These are phyloP conservation scores for Quercus alba DNA, from an alignment of 306 rosid species.

Conservation along the genomic window DNA sequence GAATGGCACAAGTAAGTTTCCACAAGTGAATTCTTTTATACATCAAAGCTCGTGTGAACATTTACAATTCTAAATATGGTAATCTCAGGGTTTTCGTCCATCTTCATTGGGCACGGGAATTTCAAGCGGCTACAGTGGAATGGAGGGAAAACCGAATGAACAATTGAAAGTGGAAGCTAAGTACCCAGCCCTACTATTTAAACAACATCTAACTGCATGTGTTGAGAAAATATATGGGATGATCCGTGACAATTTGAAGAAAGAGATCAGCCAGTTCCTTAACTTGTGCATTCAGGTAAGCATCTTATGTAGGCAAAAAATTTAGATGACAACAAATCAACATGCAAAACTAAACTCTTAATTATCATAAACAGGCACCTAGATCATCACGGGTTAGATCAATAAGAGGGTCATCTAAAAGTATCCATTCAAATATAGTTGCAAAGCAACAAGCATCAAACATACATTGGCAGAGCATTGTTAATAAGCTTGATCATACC, in stretches of 20 bases:
- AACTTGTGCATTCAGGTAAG: conserved; percentile 82
- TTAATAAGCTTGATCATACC: conserved; percentile 55
- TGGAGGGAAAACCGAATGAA: conserved; percentile 63
- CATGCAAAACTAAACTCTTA: background rate
- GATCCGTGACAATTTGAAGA: conserved; percentile 79
- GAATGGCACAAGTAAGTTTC: conserved; percentile 78
- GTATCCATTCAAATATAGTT: conserved; percentile 65
- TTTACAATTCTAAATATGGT: conserved; percentile 8
- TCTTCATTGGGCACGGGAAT: conserved; percentile 68
- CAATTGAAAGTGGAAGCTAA: conserved; percentile 83
- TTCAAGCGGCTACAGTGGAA: conserved; percentile 87
- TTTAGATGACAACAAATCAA: background rate
- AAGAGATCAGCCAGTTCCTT: conserved; percentile 79
- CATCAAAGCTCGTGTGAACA: background rate
- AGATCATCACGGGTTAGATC: conserved; percentile 63
- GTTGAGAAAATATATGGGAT: conserved; percentile 77
- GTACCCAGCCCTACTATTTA: conserved; percentile 78
- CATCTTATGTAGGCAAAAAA: conserved; percentile 2
- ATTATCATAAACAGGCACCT: conserved; percentile 63
- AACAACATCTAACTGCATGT: conserved; percentile 78
- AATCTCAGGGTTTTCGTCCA: conserved; percentile 69
- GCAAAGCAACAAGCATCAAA: conserved; percentile 84
- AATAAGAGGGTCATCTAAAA: conserved; percentile 74
- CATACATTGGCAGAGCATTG: conserved; percentile 86
- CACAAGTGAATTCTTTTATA: conserved; percentile 9